These are phyloP conservation scores for Trichoderma hamatum DNA, from an alignment of 2,329 filamentous ascomycete genomes.

Conservation along the genomic window DNA sequence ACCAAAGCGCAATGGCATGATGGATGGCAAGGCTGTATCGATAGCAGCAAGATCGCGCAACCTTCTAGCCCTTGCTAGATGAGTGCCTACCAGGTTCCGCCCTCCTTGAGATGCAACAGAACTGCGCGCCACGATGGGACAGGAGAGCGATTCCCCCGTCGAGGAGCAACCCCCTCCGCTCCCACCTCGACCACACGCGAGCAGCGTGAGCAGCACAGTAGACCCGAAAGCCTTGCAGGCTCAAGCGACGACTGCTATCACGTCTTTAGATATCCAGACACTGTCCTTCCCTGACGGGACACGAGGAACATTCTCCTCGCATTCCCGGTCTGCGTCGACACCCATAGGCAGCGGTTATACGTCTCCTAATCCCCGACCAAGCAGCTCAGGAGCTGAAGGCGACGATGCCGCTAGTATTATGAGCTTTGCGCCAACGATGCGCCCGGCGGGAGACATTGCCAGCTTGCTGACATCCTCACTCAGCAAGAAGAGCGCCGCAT, in stretches of 20 bases:
- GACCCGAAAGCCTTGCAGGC: conserved; percentile 54
- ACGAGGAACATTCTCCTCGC: conserved; percentile 62
- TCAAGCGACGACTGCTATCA: conserved; percentile 81
- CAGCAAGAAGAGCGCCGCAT: conserved; percentile 67
- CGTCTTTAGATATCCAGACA: conserved; percentile 77
- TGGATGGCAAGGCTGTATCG: conserved; percentile 15
- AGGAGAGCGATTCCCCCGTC: conserved; percentile 36
- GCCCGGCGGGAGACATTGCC: conserved; percentile 71
- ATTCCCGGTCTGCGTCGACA: conserved; percentile 42
- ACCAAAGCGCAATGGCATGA: conserved; percentile 25
- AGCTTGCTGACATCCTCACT: conserved; percentile 77
- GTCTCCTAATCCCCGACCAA: conserved; percentile 41
- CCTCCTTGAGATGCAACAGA: conserved; percentile 37
- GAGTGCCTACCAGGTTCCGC: neutral
- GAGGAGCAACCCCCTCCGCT: conserved; percentile 58
- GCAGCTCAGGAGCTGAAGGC: conserved; percentile 48
- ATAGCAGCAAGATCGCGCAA: conserved; percentile 12
- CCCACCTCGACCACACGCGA: conserved; percentile 54
- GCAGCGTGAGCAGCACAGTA: conserved; percentile 40
- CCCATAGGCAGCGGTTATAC: conserved; percentile 46
- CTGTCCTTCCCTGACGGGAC: conserved; percentile 72
- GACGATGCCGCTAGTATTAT: conserved; percentile 68
- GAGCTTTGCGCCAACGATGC: conserved; percentile 67
- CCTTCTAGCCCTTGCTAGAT: neutral
- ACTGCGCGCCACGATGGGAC: conserved; percentile 35